Evolutionary conservation across 106 monocot species (phyloP).

Genomic region (Triglochin maritima): DNA sequence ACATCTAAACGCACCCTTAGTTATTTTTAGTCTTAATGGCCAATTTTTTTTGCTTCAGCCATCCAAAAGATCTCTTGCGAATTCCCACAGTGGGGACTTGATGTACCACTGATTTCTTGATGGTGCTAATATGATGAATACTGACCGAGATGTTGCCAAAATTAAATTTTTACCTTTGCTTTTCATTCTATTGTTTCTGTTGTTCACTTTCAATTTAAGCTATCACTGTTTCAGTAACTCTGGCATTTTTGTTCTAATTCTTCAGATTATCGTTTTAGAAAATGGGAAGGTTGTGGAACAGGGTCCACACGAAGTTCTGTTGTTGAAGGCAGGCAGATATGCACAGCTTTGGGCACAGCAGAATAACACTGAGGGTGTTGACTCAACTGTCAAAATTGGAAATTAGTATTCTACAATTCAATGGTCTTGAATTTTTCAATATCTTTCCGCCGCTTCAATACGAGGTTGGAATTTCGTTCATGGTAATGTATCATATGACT

Average conservation of each 20-base stretch:
- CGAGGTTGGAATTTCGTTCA: neutral
- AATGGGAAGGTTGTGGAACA: conserved; percentile 85
- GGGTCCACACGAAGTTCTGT: conserved; percentile 83
- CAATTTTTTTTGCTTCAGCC: too few species aligned
- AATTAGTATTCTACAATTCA: neutral
- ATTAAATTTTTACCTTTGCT: too few species aligned
- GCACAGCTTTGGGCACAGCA: conserved; percentile 91
- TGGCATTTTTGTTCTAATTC: neutral
- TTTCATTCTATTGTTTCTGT: too few species aligned
- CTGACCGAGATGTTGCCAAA: too few species aligned
- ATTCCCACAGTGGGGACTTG: too few species aligned
- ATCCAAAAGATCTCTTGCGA: too few species aligned
- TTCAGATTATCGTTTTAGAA: conserved; percentile 92
- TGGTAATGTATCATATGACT: neutral
- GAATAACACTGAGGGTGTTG: conserved; percentile 52
- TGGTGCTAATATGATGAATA: too few species aligned
- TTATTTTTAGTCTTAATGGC: too few species aligned
- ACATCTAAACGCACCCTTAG: too few species aligned
- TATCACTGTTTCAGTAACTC: neutral
- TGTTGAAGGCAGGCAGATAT: conserved; percentile 75
- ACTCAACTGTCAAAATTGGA: conserved; percentile 27
- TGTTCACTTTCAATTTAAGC: too few species aligned
- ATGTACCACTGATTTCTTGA: too few species aligned
- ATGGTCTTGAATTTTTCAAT: neutral
- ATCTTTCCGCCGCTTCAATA: neutral